Evolutionary conservation across 1,284 basidiomycete genomes (phyloP).

Genomic region (Boletellus deceptivus): DNA sequence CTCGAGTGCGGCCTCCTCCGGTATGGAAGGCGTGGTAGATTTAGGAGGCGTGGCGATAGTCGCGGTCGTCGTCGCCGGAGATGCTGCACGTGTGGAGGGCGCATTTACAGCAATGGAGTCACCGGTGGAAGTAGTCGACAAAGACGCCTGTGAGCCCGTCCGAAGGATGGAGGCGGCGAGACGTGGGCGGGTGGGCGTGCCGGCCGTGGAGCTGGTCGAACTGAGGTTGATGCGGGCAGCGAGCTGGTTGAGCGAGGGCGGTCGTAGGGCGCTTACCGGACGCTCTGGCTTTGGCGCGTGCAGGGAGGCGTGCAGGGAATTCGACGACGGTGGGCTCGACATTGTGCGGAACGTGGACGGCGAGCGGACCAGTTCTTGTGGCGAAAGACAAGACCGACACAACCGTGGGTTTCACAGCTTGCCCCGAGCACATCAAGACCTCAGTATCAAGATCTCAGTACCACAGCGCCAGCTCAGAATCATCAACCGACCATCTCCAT

Average conservation of each 20-base stretch:
- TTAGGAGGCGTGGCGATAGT: slow-evolving; percentile 49
- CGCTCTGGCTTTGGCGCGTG: slow-evolving; percentile 44
- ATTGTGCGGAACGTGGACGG: slow-evolving; percentile 21
- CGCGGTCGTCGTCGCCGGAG: slow-evolving; percentile 35
- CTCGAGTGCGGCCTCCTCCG: slow-evolving; percentile 34
- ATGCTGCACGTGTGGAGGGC: slow-evolving; percentile 55
- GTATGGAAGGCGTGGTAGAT: slow-evolving; percentile 41
- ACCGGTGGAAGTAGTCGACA: slow-evolving; percentile 50
- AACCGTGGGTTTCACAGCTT: slow-evolving; percentile 1
- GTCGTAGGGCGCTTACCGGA: slow-evolving; percentile 36
- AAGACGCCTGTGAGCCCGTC: slow-evolving; percentile 58
- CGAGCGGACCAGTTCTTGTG: slow-evolving; percentile 10
- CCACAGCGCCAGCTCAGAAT: too few species aligned
- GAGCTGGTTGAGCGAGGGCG: slow-evolving; percentile 77
- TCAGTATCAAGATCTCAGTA: too few species aligned
- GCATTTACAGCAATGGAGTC: slow-evolving; percentile 65
- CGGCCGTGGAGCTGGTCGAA: slow-evolving; percentile 30
- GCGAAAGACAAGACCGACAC: slow-evolving; percentile 15
- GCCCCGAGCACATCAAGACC: background rate
- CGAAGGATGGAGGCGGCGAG: slow-evolving; percentile 71
- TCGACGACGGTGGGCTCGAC: slow-evolving; percentile 32
- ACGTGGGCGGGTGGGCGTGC: slow-evolving; percentile 53
- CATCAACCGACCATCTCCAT: too few species aligned
- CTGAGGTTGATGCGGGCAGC: slow-evolving; percentile 66
- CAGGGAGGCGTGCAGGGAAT: slow-evolving; percentile 33